Percentiles rank a stretch among this genome's conserved stretches.
Conservation (phyloP, 352 stramenopile genomes). For the Globisporangium takayamanum region DNA sequence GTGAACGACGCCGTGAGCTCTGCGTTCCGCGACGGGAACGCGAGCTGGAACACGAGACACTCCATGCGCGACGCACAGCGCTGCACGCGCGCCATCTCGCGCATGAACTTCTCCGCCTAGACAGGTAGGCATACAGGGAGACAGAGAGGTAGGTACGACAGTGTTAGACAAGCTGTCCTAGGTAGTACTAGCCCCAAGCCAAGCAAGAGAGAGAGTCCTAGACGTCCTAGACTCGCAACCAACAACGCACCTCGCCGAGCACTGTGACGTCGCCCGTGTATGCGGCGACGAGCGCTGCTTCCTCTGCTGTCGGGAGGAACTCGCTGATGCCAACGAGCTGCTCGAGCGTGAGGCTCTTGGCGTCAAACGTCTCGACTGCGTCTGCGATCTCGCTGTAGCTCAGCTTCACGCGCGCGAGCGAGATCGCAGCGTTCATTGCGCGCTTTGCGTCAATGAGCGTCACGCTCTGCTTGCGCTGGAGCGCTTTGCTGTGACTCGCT, state of each 20-base stretch:
- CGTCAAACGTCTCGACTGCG: constrained; percentile 62
- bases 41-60: constrained; percentile 78
- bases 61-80: constrained; percentile 61
- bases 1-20: constrained; percentile 80
- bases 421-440: constrained; percentile 97
- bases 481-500: constrained; percentile 20
- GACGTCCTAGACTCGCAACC: no score
- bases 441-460: constrained; percentile 93
- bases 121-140: neutral
- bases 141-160: neutral
- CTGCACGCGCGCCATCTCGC: constrained; percentile 79
- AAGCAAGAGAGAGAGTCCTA: neutral
- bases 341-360: constrained; percentile 51
- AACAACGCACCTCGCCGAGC: constrained; percentile 55
- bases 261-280: constrained; percentile 68
- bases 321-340: constrained; percentile 89
- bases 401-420: constrained; percentile 92
- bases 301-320: constrained; percentile 91
- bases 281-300: constrained; percentile 70
- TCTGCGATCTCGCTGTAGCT: constrained; percentile 86
- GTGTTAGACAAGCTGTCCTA: no score
- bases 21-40: constrained; percentile 59
- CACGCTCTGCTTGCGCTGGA: constrained; percentile 81
- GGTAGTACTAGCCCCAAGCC: neutral
- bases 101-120: constrained; percentile 84